These are phyloP conservation scores for Syncephalastrum racemosum DNA, from an alignment of 371 early-diverging fungal species.

Conservation along the genomic window DNA sequence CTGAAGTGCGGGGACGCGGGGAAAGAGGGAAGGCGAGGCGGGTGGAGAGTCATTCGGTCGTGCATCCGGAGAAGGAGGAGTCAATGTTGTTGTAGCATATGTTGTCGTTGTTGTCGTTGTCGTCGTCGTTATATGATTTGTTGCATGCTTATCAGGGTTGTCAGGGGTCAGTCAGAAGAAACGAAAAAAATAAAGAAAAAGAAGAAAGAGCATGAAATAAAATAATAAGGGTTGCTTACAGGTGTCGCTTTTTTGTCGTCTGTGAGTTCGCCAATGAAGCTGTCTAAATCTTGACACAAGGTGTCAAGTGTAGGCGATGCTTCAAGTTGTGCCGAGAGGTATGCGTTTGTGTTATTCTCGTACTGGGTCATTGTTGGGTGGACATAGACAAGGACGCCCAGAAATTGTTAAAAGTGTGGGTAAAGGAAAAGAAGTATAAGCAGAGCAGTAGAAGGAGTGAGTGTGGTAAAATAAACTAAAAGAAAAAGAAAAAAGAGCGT, in stretches of 20 bases:
- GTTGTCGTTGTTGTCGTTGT: slow-evolving; percentile 3
- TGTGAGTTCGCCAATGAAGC: slow-evolving; percentile 33
- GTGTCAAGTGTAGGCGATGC: slow-evolving; percentile 34
- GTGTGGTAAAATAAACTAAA: slow-evolving; percentile 7
- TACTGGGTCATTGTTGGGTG: not conserved
- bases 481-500: slow-evolving; percentile 1
- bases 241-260: slow-evolving; percentile 1
- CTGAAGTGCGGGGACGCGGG: slow-evolving; percentile 12
- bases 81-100: slow-evolving; percentile 1
- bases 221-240: slow-evolving; percentile 6
- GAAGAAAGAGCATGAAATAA: not conserved
- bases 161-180: not conserved
- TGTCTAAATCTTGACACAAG: slow-evolving; percentile 35
- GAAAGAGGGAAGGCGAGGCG: slow-evolving; percentile 16
- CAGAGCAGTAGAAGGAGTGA: not conserved
- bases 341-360: not conserved
- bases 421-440: not conserved
- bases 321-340: not conserved
- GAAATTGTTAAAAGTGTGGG: too few relatives aligned
- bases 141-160: not conserved
- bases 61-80: too few relatives aligned
- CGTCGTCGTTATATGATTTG: slow-evolving; percentile 4
- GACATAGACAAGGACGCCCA: not conserved
- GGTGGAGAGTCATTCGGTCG: slow-evolving; percentile 5
- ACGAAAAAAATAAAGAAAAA: not conserved